Evolutionary conservation across 2,329 filamentous ascomycete species (phyloP).

Genomic region (Penicillium capsulatum): DNA sequence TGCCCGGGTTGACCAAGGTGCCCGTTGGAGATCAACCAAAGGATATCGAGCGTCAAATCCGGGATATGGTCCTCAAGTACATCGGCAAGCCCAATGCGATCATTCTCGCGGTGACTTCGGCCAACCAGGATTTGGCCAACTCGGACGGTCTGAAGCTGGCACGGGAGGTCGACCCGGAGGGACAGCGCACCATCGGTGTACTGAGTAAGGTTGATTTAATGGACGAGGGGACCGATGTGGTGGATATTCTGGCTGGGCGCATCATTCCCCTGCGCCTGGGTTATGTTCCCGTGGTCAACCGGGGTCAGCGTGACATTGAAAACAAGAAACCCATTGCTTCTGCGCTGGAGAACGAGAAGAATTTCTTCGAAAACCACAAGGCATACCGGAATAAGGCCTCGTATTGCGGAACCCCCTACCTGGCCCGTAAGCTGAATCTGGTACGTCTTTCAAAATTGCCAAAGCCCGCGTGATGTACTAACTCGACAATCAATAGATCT

Average conservation of each 20-base stretch:
- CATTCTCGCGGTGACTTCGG: slow-evolving; percentile 90
- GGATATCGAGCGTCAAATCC: slow-evolving; percentile 95
- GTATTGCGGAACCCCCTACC: slow-evolving; percentile 96
- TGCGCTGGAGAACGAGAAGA: slow-evolving; percentile 88
- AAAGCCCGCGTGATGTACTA: neutral
- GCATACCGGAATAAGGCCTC: slow-evolving; percentile 97
- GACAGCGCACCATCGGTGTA: slow-evolving; percentile 96
- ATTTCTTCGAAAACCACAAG: slow-evolving; percentile 98
- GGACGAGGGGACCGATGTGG: slow-evolving; percentile 97
- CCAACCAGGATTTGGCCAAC: slow-evolving; percentile 97
- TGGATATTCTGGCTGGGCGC: slow-evolving; percentile 94
- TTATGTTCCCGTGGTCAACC: slow-evolving; percentile 96
- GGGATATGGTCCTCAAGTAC: slow-evolving; percentile 97
- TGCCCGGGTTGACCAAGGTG: slow-evolving; percentile 94
- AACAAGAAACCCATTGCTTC: slow-evolving; percentile 92
- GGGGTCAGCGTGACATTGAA: slow-evolving; percentile 96
- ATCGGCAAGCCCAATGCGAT: slow-evolving; percentile 98
- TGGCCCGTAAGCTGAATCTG: slow-evolving; percentile 93
- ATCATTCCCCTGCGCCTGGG: slow-evolving; percentile 93
- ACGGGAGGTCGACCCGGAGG: slow-evolving; percentile 93
- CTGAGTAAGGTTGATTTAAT: slow-evolving; percentile 98
- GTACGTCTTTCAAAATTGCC: slow-evolving; percentile 34
- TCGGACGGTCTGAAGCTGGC: slow-evolving; percentile 96
- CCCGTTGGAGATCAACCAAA: slow-evolving; percentile 93
- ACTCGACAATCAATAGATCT: slow-evolving; percentile 53